Evolutionary conservation across 495 filamentous ascomycete species (phyloP), one percentile per base, ranked within the genome.

Genomic region (Talaromyces stipitatus): DNA sequence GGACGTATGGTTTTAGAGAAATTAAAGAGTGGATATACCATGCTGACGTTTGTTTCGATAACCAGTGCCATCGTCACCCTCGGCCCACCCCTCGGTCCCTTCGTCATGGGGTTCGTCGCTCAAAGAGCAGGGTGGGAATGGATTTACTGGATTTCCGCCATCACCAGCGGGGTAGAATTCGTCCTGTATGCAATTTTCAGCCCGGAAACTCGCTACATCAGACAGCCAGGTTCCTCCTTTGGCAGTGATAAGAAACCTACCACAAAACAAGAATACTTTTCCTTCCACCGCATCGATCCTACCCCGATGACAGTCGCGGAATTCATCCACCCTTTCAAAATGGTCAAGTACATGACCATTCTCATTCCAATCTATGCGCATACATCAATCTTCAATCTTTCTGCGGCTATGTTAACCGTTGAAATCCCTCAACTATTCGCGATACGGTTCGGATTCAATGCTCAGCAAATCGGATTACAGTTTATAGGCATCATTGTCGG

Each of bases 141-240:
- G 50, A 22, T 53, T 11, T 53, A 18, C 24, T 55, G 33, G 53
- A 29, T 55, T 70, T 64, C 11, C 61, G 74, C 46, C 79, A 73
- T 53, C 14, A 78, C 74, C 58, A 83, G 82, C 55, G 78, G 68
- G 22, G 71, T 63, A 29, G 78, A 82, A 54, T 73, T 81, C 43
- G 65, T 83, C 52, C 56, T 77, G 29, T 83, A 78, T 52, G 53
- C 82, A 30, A 75, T 82, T 69, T 66, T 82, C n/a, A 77, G 78
- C 26, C 73, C 78, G 0, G 81, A 84, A 62, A 80, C 81, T 5
- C 78, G 73, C 32, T 82, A 80, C 59, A 60, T 82, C 23, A 59
- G 58, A 24, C 38, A 22, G n/a, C 18, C 16, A 27, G 22, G 16
- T 50, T 16, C n/a, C 5, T 51, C 48, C 24, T 33, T 12, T 33